Percentiles rank a stretch among this genome's conserved stretches.
phyloP scores from a whole-genome alignment of 371 early-diverging fungal species.

The Lichtheimia hyalospora region DNA sequence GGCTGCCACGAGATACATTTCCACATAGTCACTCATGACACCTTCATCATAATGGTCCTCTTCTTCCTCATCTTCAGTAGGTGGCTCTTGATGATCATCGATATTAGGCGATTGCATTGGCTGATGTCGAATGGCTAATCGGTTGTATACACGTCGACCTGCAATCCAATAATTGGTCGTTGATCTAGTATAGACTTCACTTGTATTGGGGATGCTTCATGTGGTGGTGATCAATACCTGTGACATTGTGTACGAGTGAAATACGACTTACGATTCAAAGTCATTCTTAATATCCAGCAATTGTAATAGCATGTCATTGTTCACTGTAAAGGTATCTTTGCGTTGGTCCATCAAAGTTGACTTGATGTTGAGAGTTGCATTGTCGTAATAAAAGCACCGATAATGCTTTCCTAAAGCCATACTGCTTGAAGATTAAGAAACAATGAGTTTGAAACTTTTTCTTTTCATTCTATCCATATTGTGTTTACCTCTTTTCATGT shows the following conservation, averaged over 20 bases:
- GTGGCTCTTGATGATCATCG: conserved; percentile 17
- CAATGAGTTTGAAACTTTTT: not conserved
- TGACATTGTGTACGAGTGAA: not conserved
- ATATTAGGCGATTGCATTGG: not conserved
- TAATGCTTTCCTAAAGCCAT: conserved; percentile 36
- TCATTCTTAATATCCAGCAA: conserved; percentile 56
- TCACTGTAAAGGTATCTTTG: conserved; percentile 22
- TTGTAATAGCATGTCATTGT: conserved; percentile 47
- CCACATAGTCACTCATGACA: conserved; percentile 32
- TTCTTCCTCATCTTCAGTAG: conserved; percentile 15
- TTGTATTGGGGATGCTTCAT: conserved; percentile 41
- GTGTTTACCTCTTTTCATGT: conserved; percentile 36
- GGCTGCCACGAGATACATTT: conserved; percentile 61
- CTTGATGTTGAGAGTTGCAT: conserved; percentile 39
- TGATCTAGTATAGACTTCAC: conserved; percentile 63
- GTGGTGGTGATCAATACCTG: not conserved
- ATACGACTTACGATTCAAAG: conserved; percentile 38
- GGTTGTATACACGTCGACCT: conserved; percentile 49
- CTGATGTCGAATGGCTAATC: not conserved
- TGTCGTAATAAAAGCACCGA: conserved; percentile 46
- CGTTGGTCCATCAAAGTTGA: conserved; percentile 31
- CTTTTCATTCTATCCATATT: not conserved
- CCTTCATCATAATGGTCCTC: conserved; percentile 1
- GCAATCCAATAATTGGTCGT: conserved; percentile 64
- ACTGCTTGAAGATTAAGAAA: conserved; percentile 9